These are phyloP conservation scores for Phlebopus sp. DNA, from an alignment of 1,284 basidiomycete species.

Conservation along the genomic window DNA sequence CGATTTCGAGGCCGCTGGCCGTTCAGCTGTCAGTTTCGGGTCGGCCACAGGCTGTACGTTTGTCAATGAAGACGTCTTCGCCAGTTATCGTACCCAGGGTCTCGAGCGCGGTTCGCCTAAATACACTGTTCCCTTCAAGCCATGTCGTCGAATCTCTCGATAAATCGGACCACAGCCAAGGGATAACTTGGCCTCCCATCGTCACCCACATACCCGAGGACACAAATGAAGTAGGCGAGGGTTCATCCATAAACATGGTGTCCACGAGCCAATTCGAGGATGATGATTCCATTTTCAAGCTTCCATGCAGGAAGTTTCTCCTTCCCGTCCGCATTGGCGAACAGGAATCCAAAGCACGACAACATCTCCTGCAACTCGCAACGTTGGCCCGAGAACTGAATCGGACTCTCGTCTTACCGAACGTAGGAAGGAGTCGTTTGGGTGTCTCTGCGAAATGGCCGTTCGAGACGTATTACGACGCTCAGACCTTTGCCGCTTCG, in stretches of 20 bases:
- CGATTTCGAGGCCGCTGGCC: not conserved
- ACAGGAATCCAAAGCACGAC: constrained; percentile 48
- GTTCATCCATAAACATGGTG: not conserved
- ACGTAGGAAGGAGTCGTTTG: constrained; percentile 47
- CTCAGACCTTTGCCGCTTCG: not conserved
- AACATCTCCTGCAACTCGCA: constrained; percentile 45
- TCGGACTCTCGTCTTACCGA: constrained; percentile 51
- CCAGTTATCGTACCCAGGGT: not conserved
- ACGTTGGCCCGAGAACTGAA: constrained; percentile 41
- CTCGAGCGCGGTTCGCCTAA: not conserved
- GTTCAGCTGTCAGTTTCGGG: not conserved
- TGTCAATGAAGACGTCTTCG: not conserved
- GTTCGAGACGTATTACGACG: constrained; percentile 47
- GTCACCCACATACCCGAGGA: constrained; percentile 11
- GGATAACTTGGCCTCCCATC: constrained; percentile 12
- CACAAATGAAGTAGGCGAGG: not conserved
- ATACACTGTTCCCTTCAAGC: not conserved
- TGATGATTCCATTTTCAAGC: constrained; percentile 14
- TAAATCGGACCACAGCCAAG: not conserved
- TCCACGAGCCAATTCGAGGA: constrained; percentile 6
- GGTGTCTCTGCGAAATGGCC: constrained; percentile 44
- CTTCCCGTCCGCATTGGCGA: constrained; percentile 46
- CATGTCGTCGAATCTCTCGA: not conserved
- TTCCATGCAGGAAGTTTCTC: constrained; percentile 42
- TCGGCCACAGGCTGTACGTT: not conserved